Evolutionary conservation across 768 basidiomycete species (phyloP).

Genomic region (Candolleomyces efflorescens): DNA sequence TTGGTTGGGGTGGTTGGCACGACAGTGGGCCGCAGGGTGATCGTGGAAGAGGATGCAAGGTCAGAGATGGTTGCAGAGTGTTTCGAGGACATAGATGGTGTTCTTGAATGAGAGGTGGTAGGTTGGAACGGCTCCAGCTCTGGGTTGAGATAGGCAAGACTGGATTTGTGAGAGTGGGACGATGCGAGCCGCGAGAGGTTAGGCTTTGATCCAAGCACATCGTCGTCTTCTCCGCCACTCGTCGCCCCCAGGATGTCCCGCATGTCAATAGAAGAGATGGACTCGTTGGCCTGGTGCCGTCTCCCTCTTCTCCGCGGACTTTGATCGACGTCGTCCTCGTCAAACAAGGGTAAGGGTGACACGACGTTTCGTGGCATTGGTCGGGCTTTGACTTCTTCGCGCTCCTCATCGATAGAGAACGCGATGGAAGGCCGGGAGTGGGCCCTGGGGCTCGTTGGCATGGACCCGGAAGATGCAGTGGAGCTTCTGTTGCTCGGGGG

Average conservation of each 20-base stretch:
- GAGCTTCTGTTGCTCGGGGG: conserved; percentile 7
- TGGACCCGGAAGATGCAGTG: neutral
- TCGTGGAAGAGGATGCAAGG: conserved; percentile 6
- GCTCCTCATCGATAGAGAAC: conserved; percentile 22
- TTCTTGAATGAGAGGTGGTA: neutral
- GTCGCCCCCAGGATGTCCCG: conserved; percentile 20
- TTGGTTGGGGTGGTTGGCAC: neutral
- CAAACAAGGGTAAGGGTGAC: conserved; percentile 22
- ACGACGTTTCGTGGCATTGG: conserved; percentile 14
- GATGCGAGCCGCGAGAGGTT: neutral
- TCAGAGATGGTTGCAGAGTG: neutral
- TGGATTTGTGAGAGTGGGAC: conserved; percentile 8
- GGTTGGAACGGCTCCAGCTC: neutral
- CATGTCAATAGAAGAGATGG: conserved; percentile 34
- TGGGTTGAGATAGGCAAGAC: conserved; percentile 9
- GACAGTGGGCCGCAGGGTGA: conserved; percentile 3
- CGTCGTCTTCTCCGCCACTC: conserved; percentile 11
- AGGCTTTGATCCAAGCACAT: conserved; percentile 6
- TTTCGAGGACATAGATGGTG: neutral
- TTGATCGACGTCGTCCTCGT: conserved; percentile 23
- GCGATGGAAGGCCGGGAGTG: conserved; percentile 20
- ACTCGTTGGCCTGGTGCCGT: conserved; percentile 25
- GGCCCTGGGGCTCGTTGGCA: conserved; percentile 8
- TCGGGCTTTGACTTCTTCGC: conserved; percentile 1
- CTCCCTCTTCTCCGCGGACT: conserved; percentile 10